phyloP scores from a whole-genome alignment of 2,329 filamentous ascomycete genomes.

The Alternaria sp. region DNA sequence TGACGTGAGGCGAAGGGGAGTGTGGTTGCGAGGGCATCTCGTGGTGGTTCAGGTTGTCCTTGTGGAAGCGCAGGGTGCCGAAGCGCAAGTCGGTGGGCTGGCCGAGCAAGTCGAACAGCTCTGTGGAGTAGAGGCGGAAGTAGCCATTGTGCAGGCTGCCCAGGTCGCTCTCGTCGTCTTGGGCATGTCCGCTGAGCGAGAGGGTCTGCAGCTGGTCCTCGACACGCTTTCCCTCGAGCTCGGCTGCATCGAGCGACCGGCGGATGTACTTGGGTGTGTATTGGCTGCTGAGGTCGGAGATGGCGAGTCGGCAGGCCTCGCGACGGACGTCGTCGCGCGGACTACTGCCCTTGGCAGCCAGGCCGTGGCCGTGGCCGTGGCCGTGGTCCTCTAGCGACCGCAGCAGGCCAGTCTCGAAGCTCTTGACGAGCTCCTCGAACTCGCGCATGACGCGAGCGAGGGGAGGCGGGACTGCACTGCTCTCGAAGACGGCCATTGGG shows the following conservation, averaged over 20 bases:
- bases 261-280: conserved; percentile 47
- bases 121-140: conserved; percentile 48
- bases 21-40: conserved; percentile 3
- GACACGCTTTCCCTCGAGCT: conserved; percentile 41
- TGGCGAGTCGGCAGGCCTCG: conserved; percentile 45
- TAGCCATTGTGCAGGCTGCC: conserved; percentile 44
- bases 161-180: conserved; percentile 24
- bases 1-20: conserved; percentile 22
- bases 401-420: conserved; percentile 42
- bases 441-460: conserved; percentile 46
- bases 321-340: conserved; percentile 33
- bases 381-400: conserved; percentile 35
- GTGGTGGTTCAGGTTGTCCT: conserved; percentile 7
- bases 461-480: conserved; percentile 29
- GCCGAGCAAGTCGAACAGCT: conserved; percentile 48
- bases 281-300: conserved; percentile 41
- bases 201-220: conserved; percentile 42
- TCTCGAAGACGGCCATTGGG: conserved; percentile 43
- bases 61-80: conserved; percentile 48
- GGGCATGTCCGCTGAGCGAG: conserved; percentile 12
- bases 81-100: conserved; percentile 48
- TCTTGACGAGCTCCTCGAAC: conserved; percentile 43
- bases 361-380: conserved; percentile 1
- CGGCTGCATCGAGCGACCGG: conserved; percentile 39
- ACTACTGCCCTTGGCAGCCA: conserved; percentile 4